Conservation (phyloP, 2,329 filamentous ascomycete species). For the Didymosphaeria variabile region DNA sequence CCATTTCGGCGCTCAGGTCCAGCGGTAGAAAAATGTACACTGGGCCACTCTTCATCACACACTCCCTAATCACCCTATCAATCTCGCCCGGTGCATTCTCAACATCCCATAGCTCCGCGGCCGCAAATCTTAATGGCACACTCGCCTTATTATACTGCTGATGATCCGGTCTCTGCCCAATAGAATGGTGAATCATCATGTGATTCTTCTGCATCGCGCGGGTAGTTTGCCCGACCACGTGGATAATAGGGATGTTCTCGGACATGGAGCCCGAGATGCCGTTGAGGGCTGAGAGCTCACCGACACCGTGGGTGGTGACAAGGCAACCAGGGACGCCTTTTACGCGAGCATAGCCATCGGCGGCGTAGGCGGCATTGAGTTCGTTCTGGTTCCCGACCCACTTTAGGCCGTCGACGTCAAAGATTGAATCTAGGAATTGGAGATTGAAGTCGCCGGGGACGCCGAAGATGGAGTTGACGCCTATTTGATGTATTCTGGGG, state of each 20-base stretch:
- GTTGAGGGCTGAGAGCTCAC: constrained; percentile 57
- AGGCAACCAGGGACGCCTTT: constrained; percentile 60
- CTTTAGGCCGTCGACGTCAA: constrained; percentile 49
- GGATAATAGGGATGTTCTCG: constrained; percentile 56
- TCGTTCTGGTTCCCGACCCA: constrained; percentile 67
- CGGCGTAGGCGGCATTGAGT: constrained; percentile 66
- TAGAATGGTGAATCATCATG: constrained; percentile 59
- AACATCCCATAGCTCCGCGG: constrained; percentile 53
- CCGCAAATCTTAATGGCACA: constrained; percentile 47
- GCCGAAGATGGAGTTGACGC: constrained; percentile 28
- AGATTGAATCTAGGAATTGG: constrained; percentile 56
- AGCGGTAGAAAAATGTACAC: constrained; percentile 58
- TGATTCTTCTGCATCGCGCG: constrained; percentile 51
- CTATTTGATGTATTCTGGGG: constrained; percentile 48
- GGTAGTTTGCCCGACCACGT: constrained; percentile 57
- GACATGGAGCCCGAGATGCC: constrained; percentile 55
- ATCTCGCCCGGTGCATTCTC: constrained; percentile 53
- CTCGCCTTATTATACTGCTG: constrained; percentile 54
- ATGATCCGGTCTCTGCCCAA: constrained; percentile 54
- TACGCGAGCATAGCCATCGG: constrained; percentile 66
- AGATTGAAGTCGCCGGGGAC: constrained; percentile 59
- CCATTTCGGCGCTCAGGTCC: constrained; percentile 51
- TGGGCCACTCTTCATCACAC: constrained; percentile 53
- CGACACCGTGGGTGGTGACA: constrained; percentile 69
- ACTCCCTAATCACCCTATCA: constrained; percentile 55